These are phyloP conservation scores for Geotrichum reessii DNA, from an alignment of 1,139 yeast species.

Conservation along the genomic window DNA sequence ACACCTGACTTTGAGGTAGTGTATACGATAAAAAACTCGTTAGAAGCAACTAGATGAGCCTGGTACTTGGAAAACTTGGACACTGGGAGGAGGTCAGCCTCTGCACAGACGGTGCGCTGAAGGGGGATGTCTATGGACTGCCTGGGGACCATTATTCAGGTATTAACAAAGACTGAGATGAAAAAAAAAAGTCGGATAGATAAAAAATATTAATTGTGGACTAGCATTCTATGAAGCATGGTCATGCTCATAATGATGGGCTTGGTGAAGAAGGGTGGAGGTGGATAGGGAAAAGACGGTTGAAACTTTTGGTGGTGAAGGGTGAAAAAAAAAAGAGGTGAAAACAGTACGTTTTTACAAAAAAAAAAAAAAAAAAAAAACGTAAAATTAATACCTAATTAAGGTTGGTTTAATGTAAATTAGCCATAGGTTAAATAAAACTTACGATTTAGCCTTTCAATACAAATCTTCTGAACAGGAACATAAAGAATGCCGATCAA, in stretches of 20 bases:
- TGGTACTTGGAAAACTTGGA: constrained; percentile 25
- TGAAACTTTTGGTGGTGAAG: neutral
- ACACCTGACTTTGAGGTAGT: constrained; percentile 29
- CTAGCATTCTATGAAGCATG: constrained; percentile 2
- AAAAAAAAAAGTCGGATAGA: neutral
- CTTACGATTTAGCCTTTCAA: too few relatives aligned
- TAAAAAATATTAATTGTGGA: neutral
- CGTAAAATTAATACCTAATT: too few relatives aligned
- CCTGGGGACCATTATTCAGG: constrained; percentile 2
- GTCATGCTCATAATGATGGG: constrained; percentile 8
- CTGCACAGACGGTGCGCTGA: constrained; percentile 9
- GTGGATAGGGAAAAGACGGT: neutral
- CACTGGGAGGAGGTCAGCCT: constrained; percentile 24
- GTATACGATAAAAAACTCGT: constrained; percentile 32
- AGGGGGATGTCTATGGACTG: neutral
- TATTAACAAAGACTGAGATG: neutral
- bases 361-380: neutral
- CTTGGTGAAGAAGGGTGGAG: neutral
- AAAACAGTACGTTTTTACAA: neutral
- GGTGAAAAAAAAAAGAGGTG: neutral
- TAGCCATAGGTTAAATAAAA: too few relatives aligned
- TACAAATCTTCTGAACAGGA: too few relatives aligned
- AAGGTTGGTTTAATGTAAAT: too few relatives aligned
- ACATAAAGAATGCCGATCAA: too few relatives aligned
- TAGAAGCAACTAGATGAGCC: constrained; percentile 30